Evolutionary conservation across 1,284 basidiomycete genomes (phyloP).

Genomic region (Ustilago lituana): DNA sequence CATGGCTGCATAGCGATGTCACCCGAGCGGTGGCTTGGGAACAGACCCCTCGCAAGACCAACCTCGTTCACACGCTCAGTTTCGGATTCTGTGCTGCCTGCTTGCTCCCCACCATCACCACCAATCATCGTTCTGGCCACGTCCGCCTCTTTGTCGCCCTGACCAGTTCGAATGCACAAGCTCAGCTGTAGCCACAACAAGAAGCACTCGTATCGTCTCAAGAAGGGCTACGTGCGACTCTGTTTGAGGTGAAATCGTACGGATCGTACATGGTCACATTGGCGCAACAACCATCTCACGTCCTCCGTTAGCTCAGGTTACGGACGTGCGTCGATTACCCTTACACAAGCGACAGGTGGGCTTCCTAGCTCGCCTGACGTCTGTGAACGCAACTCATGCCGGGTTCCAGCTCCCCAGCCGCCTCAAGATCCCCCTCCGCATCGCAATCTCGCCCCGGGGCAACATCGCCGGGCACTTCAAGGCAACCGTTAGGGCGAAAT

Average conservation of each 20-base stretch:
- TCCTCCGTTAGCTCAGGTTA: neutral
- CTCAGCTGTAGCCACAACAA: neutral
- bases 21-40: conserved; percentile 6
- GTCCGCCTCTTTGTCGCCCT: too few relatives aligned
- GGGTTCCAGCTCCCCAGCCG: conserved; percentile 6
- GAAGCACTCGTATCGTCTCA: too few relatives aligned
- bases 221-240: too few relatives aligned
- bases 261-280: too few relatives aligned
- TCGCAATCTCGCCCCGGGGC: conserved; percentile 3
- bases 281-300: too few relatives aligned
- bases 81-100: too few relatives aligned
- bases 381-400: conserved; percentile 3
- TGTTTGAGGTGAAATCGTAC: too few relatives aligned
- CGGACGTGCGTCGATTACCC: neutral
- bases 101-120: too few relatives aligned
- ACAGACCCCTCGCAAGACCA: too few relatives aligned
- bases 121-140: too few relatives aligned
- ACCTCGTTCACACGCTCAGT: too few relatives aligned
- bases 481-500: conserved; percentile 6
- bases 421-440: conserved; percentile 8
- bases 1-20: conserved; percentile 36
- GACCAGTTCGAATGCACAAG: too few relatives aligned
- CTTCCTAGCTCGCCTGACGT: neutral
- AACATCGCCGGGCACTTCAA: conserved; percentile 2
- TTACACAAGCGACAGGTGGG: neutral